Evolutionary conservation across 2,329 filamentous ascomycete genomes (phyloP), one percentile per base, ranked within the genome.

Genomic region (Clonostachys rosea): DNA sequence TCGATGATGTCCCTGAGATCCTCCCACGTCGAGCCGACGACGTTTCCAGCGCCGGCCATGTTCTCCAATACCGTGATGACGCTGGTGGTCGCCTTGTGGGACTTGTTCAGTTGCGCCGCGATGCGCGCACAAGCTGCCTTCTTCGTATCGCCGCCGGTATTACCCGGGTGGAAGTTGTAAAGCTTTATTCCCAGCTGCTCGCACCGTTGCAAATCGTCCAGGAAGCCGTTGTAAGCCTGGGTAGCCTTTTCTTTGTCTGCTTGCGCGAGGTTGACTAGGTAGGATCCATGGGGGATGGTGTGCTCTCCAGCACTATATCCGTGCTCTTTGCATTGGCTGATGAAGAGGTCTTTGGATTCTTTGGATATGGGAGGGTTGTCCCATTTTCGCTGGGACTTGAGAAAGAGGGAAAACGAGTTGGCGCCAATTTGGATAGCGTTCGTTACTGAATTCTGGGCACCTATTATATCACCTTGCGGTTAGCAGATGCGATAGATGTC

Each of bases 141-240:
- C 35, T 86, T 81, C 5, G 79, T 74, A 34, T 79, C 78, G 42
- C 85, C 83, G 48, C 86, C 87, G 2, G 86, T 86, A 48, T 86
- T 91, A 17, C 94, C 94, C 0, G 94, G 94, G 62, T 99, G 94
- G 70, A 99, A 97, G 68, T 99, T 99, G 74, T 97, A 99, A n/a
- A 96, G 77, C 51, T 71, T 76, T 59, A 99, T 96, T 2, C 91
- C 90, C 1, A 99, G 80, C 42, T 78, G 76, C 60, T 96, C 88
- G 65, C 94, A 97, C 10, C 94, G 83, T 44, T 81, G 72, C 2
- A 99, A 75, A 63, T 99, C 94, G 57, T 99, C 91, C 14, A 95
- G 61, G 65, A 99, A 99, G 48, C 83, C 81, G 37, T 74, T 77
- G 62, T 95, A 96, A 2, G 91, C 91, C 70, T 97, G 91, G 45